Evolutionary conservation across 768 basidiomycete species (phyloP).

Genomic region (Chiua virens): DNA sequence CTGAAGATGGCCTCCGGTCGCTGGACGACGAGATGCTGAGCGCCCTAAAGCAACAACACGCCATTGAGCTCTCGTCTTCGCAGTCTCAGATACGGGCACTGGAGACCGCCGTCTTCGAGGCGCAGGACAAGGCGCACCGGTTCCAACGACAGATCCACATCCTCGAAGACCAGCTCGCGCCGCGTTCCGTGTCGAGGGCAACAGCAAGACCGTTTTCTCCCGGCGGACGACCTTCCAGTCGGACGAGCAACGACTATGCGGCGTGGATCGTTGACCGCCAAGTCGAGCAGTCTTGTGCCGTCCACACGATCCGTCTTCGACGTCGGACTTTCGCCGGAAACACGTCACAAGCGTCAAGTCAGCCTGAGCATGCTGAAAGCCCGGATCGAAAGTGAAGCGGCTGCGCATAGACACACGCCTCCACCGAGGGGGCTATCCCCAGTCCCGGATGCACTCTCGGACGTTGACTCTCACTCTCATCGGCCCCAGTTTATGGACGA

Average conservation of each 20-base stretch:
- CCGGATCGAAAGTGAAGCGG: conserved; percentile 80
- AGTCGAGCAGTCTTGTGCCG: conserved; percentile 34
- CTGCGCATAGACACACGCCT: conserved; percentile 41
- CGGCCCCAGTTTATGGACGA: conserved; percentile 84
- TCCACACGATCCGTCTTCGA: conserved; percentile 62
- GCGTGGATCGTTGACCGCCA: conserved; percentile 35
- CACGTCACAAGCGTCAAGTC: conserved; percentile 77
- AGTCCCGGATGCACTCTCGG: conserved; percentile 35
- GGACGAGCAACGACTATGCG: conserved; percentile 39
- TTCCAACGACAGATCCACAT: conserved; percentile 65
- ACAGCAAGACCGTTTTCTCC: conserved; percentile 50
- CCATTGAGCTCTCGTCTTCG: conserved; percentile 76
- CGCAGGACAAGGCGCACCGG: conserved; percentile 64
- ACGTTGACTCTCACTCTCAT: conserved; percentile 17
- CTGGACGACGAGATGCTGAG: conserved; percentile 75
- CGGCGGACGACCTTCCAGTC: conserved; percentile 43
- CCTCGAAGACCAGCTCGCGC: conserved; percentile 65
- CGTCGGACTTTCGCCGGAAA: conserved; percentile 68
- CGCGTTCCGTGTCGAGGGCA: conserved; percentile 43
- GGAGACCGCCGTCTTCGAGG: conserved; percentile 71
- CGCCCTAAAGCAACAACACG: conserved; percentile 69
- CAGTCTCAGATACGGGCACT: conserved; percentile 78
- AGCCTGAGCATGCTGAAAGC: conserved; percentile 90
- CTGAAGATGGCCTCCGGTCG: conserved; percentile 44
- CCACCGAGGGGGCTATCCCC: conserved; percentile 61